Conservation (phyloP, 306 rosid genomes). For the Lupinus albus region DNA sequence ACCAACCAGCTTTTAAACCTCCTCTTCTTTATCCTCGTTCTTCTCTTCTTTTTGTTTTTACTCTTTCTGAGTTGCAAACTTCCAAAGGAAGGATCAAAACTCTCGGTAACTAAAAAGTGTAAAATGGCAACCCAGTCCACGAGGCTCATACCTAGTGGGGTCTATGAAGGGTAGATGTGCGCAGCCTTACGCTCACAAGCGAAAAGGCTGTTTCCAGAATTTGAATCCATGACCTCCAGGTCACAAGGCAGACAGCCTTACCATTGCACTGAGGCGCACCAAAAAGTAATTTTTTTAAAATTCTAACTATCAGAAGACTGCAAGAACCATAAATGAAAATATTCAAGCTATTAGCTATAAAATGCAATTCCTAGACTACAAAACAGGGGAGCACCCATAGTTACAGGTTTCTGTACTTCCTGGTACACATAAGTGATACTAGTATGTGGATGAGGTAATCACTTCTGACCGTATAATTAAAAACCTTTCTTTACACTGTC, state of each 20-base stretch:
- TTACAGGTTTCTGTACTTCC: not conserved
- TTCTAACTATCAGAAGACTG: conserved; percentile 17
- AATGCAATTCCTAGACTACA: not conserved
- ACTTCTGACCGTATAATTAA: not conserved
- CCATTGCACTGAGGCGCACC: too few species aligned
- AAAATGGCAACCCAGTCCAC: too few species aligned
- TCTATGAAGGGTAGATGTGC: too few species aligned
- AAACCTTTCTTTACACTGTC: not conserved
- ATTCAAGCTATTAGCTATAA: conserved; percentile 7
- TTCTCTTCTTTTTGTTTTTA: not conserved
- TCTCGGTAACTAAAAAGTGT: conserved; percentile 24
- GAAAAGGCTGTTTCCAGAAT: too few species aligned
- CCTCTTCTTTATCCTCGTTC: not conserved
- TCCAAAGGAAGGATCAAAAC: conserved; percentile 11
- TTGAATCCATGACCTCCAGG: too few species aligned
- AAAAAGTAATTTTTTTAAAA: not conserved
- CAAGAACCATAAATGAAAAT: conserved; percentile 8
- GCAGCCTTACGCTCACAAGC: too few species aligned
- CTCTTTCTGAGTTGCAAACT: not conserved
- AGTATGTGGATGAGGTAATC: not conserved
- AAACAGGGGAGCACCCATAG: conserved; percentile 13
- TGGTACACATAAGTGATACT: not conserved
- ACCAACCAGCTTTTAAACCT: conserved; percentile 10
- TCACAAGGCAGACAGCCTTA: too few species aligned
- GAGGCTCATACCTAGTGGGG: too few species aligned